Evolutionary conservation across 306 rosid genomes (phyloP), one percentile per base, ranked within the genome.

Genomic region (Lablab purpureus): DNA sequence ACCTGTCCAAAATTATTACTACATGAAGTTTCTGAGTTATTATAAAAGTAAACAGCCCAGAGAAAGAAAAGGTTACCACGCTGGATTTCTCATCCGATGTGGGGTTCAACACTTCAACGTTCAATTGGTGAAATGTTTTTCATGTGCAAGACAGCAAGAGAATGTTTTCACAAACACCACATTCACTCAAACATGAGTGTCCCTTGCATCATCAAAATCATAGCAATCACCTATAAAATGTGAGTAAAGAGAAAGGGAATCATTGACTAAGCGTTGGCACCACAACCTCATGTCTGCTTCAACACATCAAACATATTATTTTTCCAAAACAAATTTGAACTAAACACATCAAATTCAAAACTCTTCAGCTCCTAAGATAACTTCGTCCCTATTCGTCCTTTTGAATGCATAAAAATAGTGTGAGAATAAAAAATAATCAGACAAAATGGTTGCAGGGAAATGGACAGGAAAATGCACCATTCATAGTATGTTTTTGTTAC

Each of bases 131-230:
- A 22, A 15, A 36, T 66, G 65, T 41, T 40, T 56, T 36, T 68
- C 82, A 14, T 69, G 62, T 67, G 69, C 36, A 41, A n/a, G 64
- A 59, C 83, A 40, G 21, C 27, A 8, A 55, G 58, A 74, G 73
- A 72, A 73, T 65, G 71, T 74, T 67, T 55, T 46, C 23, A 9
- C 63, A 55, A 43, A 58, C 58, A n/a, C 50, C 59, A 18, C 63
- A 28, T 40, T 22, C 36, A 41, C 19, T 43, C 15, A 65, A 54
- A 28, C 60, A 74, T 54, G 55, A 19, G 23, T 79, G 54, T 15
- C 71, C 72, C 64, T 14, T 63, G 36, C 36, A 72, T 25, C 56
- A 60, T 50, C 37, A 72, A 15, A 68, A 69, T 43, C 21, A 70
- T 71, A 21, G 56, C 58, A 19, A 15, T 5, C 12, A 52, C 45